A percentile compares a stretch with the other conserved stretches of the same genome.
phyloP scores from a whole-genome alignment of 1,139 yeast species.

The Zygotorulaspora mrakii region DNA sequence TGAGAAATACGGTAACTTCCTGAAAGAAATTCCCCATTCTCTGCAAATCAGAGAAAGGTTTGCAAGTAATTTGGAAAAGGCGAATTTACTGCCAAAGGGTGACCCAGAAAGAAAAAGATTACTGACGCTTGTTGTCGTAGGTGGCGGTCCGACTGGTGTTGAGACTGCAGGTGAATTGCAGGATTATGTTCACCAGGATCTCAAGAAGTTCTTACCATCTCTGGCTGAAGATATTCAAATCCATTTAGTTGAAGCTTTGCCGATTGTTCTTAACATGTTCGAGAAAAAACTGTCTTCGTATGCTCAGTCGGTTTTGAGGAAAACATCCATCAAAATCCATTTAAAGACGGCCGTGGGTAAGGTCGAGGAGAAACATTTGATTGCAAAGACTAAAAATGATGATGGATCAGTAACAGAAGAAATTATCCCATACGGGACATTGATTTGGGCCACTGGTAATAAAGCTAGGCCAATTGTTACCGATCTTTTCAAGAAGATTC shows the following conservation, averaged over 20 bases:
- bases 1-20: slow-evolving; percentile 72
- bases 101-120: slow-evolving; percentile 75
- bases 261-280: slow-evolving; percentile 83
- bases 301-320: slow-evolving; percentile 78
- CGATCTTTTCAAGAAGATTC: slow-evolving; percentile 67
- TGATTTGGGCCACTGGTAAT: slow-evolving; percentile 98
- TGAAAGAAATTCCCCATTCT: slow-evolving; percentile 84
- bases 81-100: slow-evolving; percentile 67
- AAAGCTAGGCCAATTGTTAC: slow-evolving; percentile 78
- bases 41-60: slow-evolving; percentile 69
- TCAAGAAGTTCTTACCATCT: slow-evolving; percentile 83
- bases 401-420: slow-evolving; percentile 51
- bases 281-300: slow-evolving; percentile 80
- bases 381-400: slow-evolving; percentile 68
- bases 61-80: slow-evolving; percentile 71
- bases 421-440: slow-evolving; percentile 83
- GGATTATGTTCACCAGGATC: slow-evolving; percentile 89
- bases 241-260: slow-evolving; percentile 83
- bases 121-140: slow-evolving; percentile 73
- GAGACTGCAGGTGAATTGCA: slow-evolving; percentile 89
- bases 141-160: slow-evolving; percentile 93
- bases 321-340: slow-evolving; percentile 68
- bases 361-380: slow-evolving; percentile 65
- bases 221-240: slow-evolving; percentile 80
- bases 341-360: slow-evolving; percentile 85